These are phyloP conservation scores for Pythium vanterpoolii DNA, from an alignment of 352 stramenopile species.

Conservation along the genomic window DNA sequence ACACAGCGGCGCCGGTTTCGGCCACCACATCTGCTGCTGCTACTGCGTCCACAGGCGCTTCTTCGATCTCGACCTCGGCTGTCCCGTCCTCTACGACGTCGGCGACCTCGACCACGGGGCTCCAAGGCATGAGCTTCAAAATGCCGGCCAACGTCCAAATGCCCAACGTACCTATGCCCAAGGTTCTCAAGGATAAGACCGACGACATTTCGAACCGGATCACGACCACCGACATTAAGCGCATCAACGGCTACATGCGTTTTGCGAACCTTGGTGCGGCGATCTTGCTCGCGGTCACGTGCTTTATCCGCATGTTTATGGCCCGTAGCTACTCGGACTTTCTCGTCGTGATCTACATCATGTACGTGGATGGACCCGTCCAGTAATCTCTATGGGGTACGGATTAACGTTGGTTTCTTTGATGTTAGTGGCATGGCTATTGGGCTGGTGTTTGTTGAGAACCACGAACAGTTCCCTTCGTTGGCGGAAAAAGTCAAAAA, in stretches of 20 bases:
- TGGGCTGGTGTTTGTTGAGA: slow-evolving; percentile 78
- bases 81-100: slow-evolving; percentile 16
- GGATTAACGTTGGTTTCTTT: too few species aligned
- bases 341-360: slow-evolving; percentile 82
- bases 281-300: slow-evolving; percentile 60
- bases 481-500: slow-evolving; percentile 75
- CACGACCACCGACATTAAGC: slow-evolving; percentile 69
- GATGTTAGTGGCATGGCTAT: slow-evolving; percentile 45
- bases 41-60: slow-evolving; percentile 15
- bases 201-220: slow-evolving; percentile 73
- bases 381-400: neutral
- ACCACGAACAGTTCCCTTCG: slow-evolving; percentile 80
- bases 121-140: slow-evolving; percentile 29
- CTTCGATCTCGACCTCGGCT: slow-evolving; percentile 1
- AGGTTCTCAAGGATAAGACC: slow-evolving; percentile 62
- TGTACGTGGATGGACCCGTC: slow-evolving; percentile 31
- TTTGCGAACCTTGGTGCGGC: slow-evolving; percentile 71
- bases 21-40: slow-evolving; percentile 6
- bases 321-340: slow-evolving; percentile 80
- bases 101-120: slow-evolving; percentile 40
- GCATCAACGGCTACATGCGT: slow-evolving; percentile 87
- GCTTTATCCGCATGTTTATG: slow-evolving; percentile 76
- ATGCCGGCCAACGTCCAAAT: slow-evolving; percentile 31
- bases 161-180: slow-evolving; percentile 20
- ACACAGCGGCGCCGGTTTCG: slow-evolving; percentile 5